phyloP scores from a whole-genome alignment of 1,139 yeast species.

The Saccharomyces hybrid region DNA sequence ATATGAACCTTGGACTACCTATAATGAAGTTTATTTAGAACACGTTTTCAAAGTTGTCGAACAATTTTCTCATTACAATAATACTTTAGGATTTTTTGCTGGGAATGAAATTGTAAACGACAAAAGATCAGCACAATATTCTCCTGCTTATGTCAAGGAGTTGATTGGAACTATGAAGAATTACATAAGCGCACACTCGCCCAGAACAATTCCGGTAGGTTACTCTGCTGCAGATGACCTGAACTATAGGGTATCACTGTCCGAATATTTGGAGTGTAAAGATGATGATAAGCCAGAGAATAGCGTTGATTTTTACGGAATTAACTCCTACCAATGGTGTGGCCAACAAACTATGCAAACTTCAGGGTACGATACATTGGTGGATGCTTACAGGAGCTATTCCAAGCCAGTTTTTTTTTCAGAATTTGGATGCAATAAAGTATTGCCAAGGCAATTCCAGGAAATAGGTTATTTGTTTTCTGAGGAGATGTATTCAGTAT shows the following conservation, averaged over 20 bases:
- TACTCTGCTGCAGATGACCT: conserved; percentile 95
- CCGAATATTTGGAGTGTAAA: conserved; percentile 75
- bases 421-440: conserved; percentile 89
- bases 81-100: conserved; percentile 87
- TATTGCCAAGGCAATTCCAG: conserved; percentile 69
- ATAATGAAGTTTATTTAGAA: conserved; percentile 57
- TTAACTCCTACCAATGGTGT: conserved; percentile 96
- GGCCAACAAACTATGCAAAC: conserved; percentile 76
- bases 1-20: conserved; percentile 83
- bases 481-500: conserved; percentile 65
- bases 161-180: conserved; percentile 72
- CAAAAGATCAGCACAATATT: conserved; percentile 55
- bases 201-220: conserved; percentile 79
- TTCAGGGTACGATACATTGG: conserved; percentile 75
- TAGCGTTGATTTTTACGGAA: conserved; percentile 86
- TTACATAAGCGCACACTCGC: conserved; percentile 52
- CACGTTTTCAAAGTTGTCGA: conserved; percentile 77
- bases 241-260: conserved; percentile 62
- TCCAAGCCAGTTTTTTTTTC: conserved; percentile 80
- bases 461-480: conserved; percentile 72
- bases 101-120: conserved; percentile 93
- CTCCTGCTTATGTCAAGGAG: conserved; percentile 71
- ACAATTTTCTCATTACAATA: conserved; percentile 76
- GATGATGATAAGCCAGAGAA: conserved; percentile 42
- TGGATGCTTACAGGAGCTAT: conserved; percentile 59